These are phyloP conservation scores for Haberlea rhodopensis DNA, from an alignment of 257 asterid genomes.

Conservation along the genomic window DNA sequence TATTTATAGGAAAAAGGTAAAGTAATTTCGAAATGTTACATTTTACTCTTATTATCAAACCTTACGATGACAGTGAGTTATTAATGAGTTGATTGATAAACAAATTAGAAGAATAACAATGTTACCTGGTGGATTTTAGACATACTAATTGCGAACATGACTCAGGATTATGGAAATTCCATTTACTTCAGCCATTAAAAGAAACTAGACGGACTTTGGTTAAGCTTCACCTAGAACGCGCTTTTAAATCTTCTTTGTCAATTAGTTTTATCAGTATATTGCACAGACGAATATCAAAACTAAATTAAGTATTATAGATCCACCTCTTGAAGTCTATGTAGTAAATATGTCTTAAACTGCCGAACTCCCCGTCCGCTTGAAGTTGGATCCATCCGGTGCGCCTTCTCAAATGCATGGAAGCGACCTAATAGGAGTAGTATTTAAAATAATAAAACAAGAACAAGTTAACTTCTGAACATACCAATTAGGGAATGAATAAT, in stretches of 20 bases:
- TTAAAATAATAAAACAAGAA: constrained; percentile 16
- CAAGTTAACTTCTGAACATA: neutral
- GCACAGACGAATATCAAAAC: constrained; percentile 11
- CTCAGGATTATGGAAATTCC: neutral
- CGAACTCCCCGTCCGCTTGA: constrained; percentile 97
- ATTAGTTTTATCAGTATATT: too few relatives aligned
- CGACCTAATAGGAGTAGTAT: constrained; percentile 56
- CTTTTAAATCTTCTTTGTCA: neutral
- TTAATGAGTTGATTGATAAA: neutral
- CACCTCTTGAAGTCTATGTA: constrained; percentile 83
- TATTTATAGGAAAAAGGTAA: too few relatives aligned
- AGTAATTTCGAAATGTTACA: neutral
- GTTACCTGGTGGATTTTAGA: too few relatives aligned
- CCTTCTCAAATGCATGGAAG: constrained; percentile 93
- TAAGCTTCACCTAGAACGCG: neutral
- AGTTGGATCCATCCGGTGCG: constrained; percentile 79
- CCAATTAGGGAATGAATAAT: neutral
- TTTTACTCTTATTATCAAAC: neutral
- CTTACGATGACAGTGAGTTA: neutral
- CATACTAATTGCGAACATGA: neutral
- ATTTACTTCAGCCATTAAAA: neutral
- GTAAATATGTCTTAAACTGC: constrained; percentile 87
- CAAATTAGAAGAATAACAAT: too few relatives aligned
- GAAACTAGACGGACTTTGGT: neutral
- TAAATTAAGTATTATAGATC: constrained; percentile 26